Evolutionary conservation across 805 yeast genomes (phyloP), one percentile per base, ranked within the genome.

Genomic region (Sugiyamaella floridensis): DNA sequence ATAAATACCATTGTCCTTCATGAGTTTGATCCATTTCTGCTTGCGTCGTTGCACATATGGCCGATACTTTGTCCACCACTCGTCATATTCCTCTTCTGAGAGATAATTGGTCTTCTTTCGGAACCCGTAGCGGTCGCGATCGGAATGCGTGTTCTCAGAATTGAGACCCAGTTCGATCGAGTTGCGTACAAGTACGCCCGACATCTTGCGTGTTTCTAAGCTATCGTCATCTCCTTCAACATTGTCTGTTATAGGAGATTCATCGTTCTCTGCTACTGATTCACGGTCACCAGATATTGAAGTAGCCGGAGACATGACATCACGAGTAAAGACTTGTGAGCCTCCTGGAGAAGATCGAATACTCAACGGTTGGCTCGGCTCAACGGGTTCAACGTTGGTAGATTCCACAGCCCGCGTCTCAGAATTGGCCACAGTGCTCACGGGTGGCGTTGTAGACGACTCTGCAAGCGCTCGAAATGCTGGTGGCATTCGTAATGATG

Each of bases 61-160:
- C 11, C 83, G 74, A 68, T 92, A 90, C 9, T 73, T 76, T 1
- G 56, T 54, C 80, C 88, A 85, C 97, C 98, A 92, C 8, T 61
- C 65, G 65, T 89, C 81, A 64, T 87, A 89, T 43, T 79, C 79
- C 19, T 70, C 69, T 48, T 70, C 73, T 9, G 85, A 60, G 20
- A 85, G 72, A 59, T 73, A 79, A 43, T 71, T 69, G 16, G 80
- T 78, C 16, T 76, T 75, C 64, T 88, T 90, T 58, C 81, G 82
- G 72, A 92, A 92, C 1, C 99, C 99, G 65, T 92, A 92, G 47
- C 92, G 69, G 65, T 92, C 98, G 52, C 80, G 48, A 15, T 47
- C 52, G 4, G 55, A 28, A 6, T 29, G 32, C 19, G 29, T 18
- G 32, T 20, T 29, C 16, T 22, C 47, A 14, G 45, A 19, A 7